These are phyloP conservation scores for Pleurotus cornucopiae DNA, from an alignment of 768 basidiomycete species.

Conservation along the genomic window DNA sequence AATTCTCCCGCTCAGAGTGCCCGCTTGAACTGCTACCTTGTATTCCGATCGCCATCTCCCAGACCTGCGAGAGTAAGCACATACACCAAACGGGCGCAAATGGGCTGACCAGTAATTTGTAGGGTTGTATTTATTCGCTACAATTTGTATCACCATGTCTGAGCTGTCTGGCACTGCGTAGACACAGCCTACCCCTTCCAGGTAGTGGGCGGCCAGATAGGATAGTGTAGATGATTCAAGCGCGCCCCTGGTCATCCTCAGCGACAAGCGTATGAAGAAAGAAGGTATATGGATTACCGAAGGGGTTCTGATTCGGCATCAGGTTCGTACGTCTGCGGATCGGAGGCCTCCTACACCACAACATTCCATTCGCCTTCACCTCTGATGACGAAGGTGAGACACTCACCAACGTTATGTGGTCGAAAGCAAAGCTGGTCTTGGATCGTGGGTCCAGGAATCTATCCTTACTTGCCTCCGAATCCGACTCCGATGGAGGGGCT, in stretches of 20 bases:
- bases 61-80: constrained; percentile 51
- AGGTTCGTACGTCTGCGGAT: constrained; percentile 59
- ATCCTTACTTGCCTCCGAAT: constrained; percentile 42
- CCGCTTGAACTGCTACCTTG: constrained; percentile 59
- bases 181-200: constrained; percentile 71
- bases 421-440: constrained; percentile 74
- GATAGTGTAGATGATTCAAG: constrained; percentile 63
- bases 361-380: constrained; percentile 4
- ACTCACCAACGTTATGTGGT: constrained; percentile 76
- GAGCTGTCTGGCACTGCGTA: constrained; percentile 49
- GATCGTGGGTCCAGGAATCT: constrained; percentile 84
- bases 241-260: constrained; percentile 43
- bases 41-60: constrained; percentile 95
- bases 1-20: constrained; percentile 66
- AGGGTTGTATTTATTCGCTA: constrained; percentile 96
- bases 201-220: constrained; percentile 81
- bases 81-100: background rate
- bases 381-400: constrained; percentile 3
- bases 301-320: constrained; percentile 68
- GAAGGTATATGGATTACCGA: constrained; percentile 43
- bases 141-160: constrained; percentile 70
- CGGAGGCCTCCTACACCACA: constrained; percentile 66
- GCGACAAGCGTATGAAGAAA: no score
- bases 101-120: constrained; percentile 78
- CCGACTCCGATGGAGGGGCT: constrained; percentile 34